Evolutionary conservation across 768 basidiomycete genomes (phyloP), one percentile per base, ranked within the genome.

Genomic region (Macrolepiota fuliginosa): DNA sequence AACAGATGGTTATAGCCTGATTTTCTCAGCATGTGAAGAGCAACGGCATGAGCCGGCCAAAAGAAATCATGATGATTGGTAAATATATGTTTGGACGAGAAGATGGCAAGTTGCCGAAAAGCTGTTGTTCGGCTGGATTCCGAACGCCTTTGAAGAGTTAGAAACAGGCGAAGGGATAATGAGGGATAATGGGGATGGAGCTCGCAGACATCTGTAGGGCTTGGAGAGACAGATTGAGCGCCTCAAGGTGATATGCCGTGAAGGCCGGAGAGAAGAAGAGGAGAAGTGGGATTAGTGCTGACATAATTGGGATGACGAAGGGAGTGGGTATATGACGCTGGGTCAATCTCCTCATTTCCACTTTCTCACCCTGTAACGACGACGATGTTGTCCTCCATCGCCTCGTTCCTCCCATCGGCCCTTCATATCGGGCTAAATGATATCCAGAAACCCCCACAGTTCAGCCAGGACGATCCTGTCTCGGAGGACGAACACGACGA

Each of bases 371-470:
- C 54, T 59, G 58, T 15, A 59, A 29, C 54, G 19, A 39, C 49
- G 46, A 54, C 59, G 56, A 85, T 85, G 83, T 79, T 85, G 69
- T 78, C 83, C 58, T 78, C 79, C 54, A 70, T 84, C 57, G 76
- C 83, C 6, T 79, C 81, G 1, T 78, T 83, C 63, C 69, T 85
- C 0, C 83, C 84, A 40, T 73, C 80, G 32, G 70, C 74, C n/a
- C 71, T 83, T n/a, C 81, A 82, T 66, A 66, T 62, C n/a, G 61
- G 29, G 45, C 39, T 49, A 66, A 61, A 42, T 67, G 65, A 61
- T 60, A 67, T 52, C 73, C 67, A 54, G 63, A 67, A 56, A 64
- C 67, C 22, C 54, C 25, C 69, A 66, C 65, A 57, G 66, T 67
- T 64, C 68, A 68, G 65, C 65, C 63, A 37, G 15, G 61, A 63